Percentiles rank a stretch among this genome's conserved stretches.
These are phyloP conservation scores for Austroboletus novae-zelandiae DNA, from an alignment of 1,284 basidiomycete genomes.

Conservation along the genomic window DNA sequence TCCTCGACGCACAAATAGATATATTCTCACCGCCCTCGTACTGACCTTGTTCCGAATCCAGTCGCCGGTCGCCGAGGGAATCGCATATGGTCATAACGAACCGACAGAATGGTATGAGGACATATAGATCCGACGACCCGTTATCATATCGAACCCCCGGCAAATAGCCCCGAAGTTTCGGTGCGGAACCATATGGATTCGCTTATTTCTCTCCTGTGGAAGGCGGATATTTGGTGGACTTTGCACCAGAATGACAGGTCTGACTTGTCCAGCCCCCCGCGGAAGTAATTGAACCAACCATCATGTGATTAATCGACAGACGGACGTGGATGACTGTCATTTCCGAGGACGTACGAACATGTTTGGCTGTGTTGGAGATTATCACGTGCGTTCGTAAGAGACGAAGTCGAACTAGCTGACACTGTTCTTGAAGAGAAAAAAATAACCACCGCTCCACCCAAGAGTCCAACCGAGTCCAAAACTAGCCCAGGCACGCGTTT, in stretches of 20 bases:
- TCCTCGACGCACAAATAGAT: neutral
- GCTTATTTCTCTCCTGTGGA: neutral
- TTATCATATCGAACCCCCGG: conserved; percentile 9
- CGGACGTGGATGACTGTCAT: conserved; percentile 1
- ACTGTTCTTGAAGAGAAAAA: neutral
- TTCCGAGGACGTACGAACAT: conserved; percentile 14
- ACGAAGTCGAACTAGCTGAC: neutral
- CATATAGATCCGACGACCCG: conserved; percentile 16
- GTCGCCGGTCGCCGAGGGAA: conserved; percentile 6
- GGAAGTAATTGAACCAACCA: conserved; percentile 2
- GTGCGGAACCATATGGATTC: conserved; percentile 7
- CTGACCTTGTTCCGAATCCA: conserved; percentile 19
- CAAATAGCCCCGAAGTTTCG: neutral
- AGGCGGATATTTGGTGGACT: conserved; percentile 16
- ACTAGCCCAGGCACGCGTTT: neutral
- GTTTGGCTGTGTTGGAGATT: neutral
- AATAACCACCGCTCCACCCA: neutral
- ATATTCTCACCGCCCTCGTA: conserved; percentile 1
- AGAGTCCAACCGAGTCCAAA: neutral
- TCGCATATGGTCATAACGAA: conserved; percentile 14
- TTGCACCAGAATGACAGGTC: neutral
- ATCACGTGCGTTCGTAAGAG: neutral
- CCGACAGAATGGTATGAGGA: conserved; percentile 20
- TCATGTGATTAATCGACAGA: conserved; percentile 2
- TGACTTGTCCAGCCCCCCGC: conserved; percentile 6